Conservation (phyloP, 2,329 filamentous ascomycete species). For the Blumeria graminis region DNA sequence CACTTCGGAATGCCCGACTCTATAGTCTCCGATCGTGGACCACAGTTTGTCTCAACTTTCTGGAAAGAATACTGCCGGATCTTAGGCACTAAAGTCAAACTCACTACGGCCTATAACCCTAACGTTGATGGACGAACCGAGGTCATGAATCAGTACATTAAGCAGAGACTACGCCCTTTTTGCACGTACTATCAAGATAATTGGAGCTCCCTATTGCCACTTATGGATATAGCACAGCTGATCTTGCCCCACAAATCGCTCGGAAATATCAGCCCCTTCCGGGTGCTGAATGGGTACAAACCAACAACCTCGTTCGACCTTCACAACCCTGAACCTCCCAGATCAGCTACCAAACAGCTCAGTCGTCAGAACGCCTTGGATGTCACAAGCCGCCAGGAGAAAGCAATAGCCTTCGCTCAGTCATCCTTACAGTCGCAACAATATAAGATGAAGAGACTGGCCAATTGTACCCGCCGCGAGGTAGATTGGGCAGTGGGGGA, state of each 20-base stretch:
- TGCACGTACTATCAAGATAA: background rate
- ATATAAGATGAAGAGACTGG: background rate
- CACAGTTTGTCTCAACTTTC: slow-evolving; percentile 3
- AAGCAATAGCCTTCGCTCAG: background rate
- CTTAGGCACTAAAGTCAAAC: slow-evolving; percentile 2
- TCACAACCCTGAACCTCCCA: background rate
- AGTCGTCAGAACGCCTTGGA: no score
- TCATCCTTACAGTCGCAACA: background rate
- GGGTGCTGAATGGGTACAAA: background rate
- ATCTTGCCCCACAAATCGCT: background rate
- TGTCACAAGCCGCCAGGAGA: background rate
- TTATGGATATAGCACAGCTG: background rate
- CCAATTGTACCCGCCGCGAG: background rate
- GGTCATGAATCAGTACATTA: background rate
- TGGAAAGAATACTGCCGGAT: background rate
- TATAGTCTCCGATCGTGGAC: slow-evolving; percentile 5
- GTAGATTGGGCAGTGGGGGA: background rate
- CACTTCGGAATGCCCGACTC: background rate
- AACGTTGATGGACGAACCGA: background rate
- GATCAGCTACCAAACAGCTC: background rate
- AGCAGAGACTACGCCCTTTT: background rate
- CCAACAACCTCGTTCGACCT: background rate
- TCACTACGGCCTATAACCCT: background rate
- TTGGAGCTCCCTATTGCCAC: background rate
- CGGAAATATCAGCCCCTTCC: background rate